Evolutionary conservation across 2,329 filamentous ascomycete species (phyloP), one percentile per base, ranked within the genome.

Genomic region (Fusarium mexicanum): DNA sequence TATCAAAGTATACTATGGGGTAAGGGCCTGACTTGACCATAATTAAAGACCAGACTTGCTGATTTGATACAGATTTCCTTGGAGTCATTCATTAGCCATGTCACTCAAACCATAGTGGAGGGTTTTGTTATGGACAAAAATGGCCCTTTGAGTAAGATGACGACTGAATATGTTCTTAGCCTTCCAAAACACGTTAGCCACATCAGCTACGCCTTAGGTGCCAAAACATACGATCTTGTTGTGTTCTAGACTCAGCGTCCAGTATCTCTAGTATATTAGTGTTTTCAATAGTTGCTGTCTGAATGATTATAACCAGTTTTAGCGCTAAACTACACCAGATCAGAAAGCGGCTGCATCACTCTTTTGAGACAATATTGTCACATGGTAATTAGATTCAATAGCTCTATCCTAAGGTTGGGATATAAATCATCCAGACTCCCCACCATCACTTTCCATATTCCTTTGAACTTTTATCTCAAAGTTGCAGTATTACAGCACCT

Each of bases 221-320:
- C 29, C 10, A 33, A 18, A 33, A 16, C 29, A 18, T 33, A 22
- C 18, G 2, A 14, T 29, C 2, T n/a, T 18, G 0, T 13, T n/a
- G 16, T n/a, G 22, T 33, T n/a, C 29, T n/a, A 33, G 29, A 47
- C 44, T 22, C 2, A 29, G 14, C 17, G 10, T 29, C 13, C 3
- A 20, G 18, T 20, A 10, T 16, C 4, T 22, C 0, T 8, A n/a
- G 31, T 33, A n/a, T 12, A 10, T n/a, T 6, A 8, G 22, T 50
- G 7, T 50, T 33, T 12, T 18, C 3, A 33, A 33, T 33, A n/a
- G 47, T 48, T 14, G 22, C 47, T 33, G 29, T 16, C 29, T 50
- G 22, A 24, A 24, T 10, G 5, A 4, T 13, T 24, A 16, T 18
- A 3, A 3, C 0, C 4, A 2, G 11, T 7, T 18, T n/a, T 33